Percentiles rank a stretch among this genome's conserved stretches.
Conservation (phyloP, 352 stramenopile genomes). For the Phytophthora idaei region DNA sequence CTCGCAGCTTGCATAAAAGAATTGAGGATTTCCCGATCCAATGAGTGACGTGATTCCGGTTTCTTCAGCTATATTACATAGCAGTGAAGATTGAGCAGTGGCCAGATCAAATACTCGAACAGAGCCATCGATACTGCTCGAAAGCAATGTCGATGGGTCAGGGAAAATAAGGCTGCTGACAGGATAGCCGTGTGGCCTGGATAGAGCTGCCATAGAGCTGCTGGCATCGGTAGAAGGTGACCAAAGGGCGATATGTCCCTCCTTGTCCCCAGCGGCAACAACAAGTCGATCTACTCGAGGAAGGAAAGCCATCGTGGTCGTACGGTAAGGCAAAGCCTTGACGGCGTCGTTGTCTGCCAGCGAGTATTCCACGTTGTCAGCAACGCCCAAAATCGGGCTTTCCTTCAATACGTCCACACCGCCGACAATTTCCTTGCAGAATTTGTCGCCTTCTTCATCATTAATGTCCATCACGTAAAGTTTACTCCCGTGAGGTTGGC, state of each 20-base stretch:
- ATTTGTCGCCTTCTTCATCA: slow-evolving; percentile 21
- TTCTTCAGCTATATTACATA: slow-evolving; percentile 45
- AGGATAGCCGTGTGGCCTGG: slow-evolving; percentile 50
- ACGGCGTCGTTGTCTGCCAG: slow-evolving; percentile 50
- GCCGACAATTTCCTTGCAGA: slow-evolving; percentile 31
- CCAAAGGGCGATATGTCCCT: slow-evolving; percentile 54
- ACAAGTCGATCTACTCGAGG: slow-evolving; percentile 62
- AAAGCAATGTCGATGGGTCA: slow-evolving; percentile 59
- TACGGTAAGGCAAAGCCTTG: slow-evolving; percentile 57
- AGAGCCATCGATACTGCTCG: slow-evolving; percentile 63
- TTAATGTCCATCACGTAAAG: slow-evolving; percentile 17
- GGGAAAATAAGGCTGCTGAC: slow-evolving; percentile 66
- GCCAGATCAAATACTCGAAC: slow-evolving; percentile 65
- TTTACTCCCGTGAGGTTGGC: background rate
- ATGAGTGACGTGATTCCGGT: slow-evolving; percentile 56
- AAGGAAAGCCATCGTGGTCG: slow-evolving; percentile 72
- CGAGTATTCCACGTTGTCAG: slow-evolving; percentile 44
- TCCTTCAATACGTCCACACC: slow-evolving; percentile 24
- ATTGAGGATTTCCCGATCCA: slow-evolving; percentile 19
- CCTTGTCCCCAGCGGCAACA: slow-evolving; percentile 67
- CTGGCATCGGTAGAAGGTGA: slow-evolving; percentile 2
- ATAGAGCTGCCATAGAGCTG: slow-evolving; percentile 31
- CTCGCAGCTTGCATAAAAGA: slow-evolving; percentile 52
- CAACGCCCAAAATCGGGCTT: slow-evolving; percentile 7
- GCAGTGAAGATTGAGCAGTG: slow-evolving; percentile 38